Base-by-base conservation (phyloP, 345 rosid genomes). In the Citrus maxima region DNA sequence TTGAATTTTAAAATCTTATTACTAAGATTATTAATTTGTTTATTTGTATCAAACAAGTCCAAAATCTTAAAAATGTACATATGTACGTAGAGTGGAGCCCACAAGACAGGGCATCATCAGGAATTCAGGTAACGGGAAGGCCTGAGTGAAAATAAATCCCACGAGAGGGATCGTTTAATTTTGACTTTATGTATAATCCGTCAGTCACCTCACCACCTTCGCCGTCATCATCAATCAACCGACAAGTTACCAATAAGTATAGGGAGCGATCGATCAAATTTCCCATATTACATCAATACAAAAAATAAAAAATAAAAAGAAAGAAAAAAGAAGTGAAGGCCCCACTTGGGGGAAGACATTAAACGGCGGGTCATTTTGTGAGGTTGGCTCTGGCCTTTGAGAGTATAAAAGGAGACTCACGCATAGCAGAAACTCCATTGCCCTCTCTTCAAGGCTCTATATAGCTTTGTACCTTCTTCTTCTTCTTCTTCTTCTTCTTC, bases 401-500 rank as follows among this genome's bases (percentile, higher is more conserved):
- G 70, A 38, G 72, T 60, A 60, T 72, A 72, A 56, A 72, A 58
- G 13, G 76, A 72, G 65, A 21, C 7, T 2, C 65, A 65, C 13
- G 2, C 38, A 30, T 7, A 7, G 25, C 42, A 32, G 10, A 19
- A 65, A 30, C 42, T 22, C 37, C 49, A 56, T 7, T 72, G 28
- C 69, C 22, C 4, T 32, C 21, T 14, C n/a, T 46, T 46, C 16
- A 12, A 46, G 51, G 51, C 51, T 46, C 51, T 13, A 46, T 42
- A 12, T 42, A 12, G n/a, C 56, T 70, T 21, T 34, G 5, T 6
- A 3, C 14, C 30, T 25, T 59, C 5, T 25, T 8, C 28, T 10
- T 58, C 58, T 78, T 7, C 28, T 10, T 58, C 58, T 78, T 79
- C 78, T 79, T 63, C 14, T 25, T 7, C 28, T 10, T 58, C 58